A percentile compares a stretch with the other conserved stretches of the same genome.
Conservation (phyloP, 2,329 filamentous ascomycete species). For the Diaporthe citri region DNA sequence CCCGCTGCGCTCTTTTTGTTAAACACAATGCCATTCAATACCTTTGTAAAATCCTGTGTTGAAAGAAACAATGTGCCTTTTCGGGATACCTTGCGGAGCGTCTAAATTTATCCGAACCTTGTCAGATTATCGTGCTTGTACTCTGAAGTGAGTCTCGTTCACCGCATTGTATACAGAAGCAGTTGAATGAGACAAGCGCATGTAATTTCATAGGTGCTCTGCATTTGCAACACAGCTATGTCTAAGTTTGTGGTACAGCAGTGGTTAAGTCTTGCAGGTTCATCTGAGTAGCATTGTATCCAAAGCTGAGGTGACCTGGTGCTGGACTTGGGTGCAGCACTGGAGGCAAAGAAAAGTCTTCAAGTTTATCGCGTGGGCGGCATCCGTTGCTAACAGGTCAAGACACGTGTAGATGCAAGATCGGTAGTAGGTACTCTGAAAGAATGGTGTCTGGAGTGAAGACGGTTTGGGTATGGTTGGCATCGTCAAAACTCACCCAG, state of each 20-base stretch:
- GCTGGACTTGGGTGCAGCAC: constrained; percentile 38
- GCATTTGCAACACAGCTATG: background rate
- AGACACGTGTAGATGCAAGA: constrained; percentile 49
- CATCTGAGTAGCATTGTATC: background rate
- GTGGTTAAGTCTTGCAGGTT: background rate
- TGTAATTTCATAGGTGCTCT: no score
- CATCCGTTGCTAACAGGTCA: constrained; percentile 48
- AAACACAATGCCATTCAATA: background rate
- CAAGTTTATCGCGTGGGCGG: no score
- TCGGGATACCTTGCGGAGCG: background rate
- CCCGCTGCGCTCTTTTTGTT: background rate
- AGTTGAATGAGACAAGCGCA: no score
- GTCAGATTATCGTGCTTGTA: no score
- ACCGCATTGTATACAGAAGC: no score
- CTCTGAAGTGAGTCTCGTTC: no score
- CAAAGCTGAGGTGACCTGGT: constrained; percentile 4
- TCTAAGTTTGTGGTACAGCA: background rate
- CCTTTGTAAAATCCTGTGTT: background rate
- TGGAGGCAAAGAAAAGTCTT: no score
- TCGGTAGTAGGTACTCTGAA: constrained; percentile 47
- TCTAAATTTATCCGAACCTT: background rate
- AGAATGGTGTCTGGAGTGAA: constrained; percentile 46
- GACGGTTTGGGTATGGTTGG: constrained; percentile 36
- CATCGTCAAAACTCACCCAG: constrained; percentile 1
- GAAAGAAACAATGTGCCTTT: no score